phyloP scores from a whole-genome alignment of 768 basidiomycete species.

The Hirschioporus abietinus region DNA sequence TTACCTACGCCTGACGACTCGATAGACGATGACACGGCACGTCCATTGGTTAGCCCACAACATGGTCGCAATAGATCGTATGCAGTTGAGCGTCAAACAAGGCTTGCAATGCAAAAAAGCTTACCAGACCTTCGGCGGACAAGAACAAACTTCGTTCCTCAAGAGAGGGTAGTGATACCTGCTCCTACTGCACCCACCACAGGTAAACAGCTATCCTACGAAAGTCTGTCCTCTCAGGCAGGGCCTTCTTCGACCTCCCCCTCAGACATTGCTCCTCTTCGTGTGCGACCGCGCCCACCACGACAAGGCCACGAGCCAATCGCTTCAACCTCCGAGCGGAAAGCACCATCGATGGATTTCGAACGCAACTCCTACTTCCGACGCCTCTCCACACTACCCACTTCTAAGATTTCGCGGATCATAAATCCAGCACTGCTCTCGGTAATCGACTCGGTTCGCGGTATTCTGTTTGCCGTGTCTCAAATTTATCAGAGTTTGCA shows the following conservation, averaged over 20 bases:
- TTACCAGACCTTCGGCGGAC: slow-evolving; percentile 71
- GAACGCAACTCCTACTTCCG: slow-evolving; percentile 93
- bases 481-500: slow-evolving; percentile 88
- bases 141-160: neutral
- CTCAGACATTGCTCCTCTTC: neutral
- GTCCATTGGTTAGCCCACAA: slow-evolving; percentile 20
- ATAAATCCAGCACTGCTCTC: slow-evolving; percentile 65
- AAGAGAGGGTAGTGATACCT: slow-evolving; percentile 8
- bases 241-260: neutral
- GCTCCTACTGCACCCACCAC: neutral
- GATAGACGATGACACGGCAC: slow-evolving; percentile 37
- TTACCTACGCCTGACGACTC: slow-evolving; percentile 55
- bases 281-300: neutral
- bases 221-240: neutral
- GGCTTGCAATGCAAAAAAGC: slow-evolving; percentile 66
- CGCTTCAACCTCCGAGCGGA: slow-evolving; percentile 22
- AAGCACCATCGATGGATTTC: slow-evolving; percentile 58
- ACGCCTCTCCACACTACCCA: slow-evolving; percentile 75
- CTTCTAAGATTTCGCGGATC: slow-evolving; percentile 51
- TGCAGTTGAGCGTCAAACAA: slow-evolving; percentile 34
- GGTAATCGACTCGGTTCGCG: slow-evolving; percentile 85
- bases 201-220: neutral
- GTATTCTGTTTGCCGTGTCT: slow-evolving; percentile 85
- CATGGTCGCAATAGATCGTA: slow-evolving; percentile 51
- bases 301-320: neutral